Percentiles rank a stretch among this genome's conserved stretches.
phyloP scores from a whole-genome alignment of 768 basidiomycete species.

The Cyathus striatus region DNA sequence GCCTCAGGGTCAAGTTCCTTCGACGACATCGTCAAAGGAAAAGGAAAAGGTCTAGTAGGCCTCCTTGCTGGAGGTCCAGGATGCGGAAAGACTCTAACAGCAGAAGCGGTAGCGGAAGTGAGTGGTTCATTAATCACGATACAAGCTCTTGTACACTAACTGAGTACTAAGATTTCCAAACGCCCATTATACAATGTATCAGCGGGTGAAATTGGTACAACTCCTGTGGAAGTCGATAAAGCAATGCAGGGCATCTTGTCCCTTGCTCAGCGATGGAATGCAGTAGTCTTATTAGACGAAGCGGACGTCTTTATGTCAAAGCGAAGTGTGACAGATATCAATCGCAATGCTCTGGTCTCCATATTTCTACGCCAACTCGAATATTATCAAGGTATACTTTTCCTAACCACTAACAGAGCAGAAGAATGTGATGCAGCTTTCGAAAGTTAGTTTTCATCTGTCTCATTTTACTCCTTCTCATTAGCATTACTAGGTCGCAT shows the following conservation, averaged over 20 bases:
- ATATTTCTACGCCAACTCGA: slow-evolving; percentile 31
- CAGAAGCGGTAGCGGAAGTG: slow-evolving; percentile 21
- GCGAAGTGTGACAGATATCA: slow-evolving; percentile 14
- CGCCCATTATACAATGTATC: slow-evolving; percentile 23
- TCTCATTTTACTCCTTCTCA: background rate
- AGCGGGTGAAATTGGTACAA: slow-evolving; percentile 26
- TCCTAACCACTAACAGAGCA: slow-evolving; percentile 27
- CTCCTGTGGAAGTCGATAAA: slow-evolving; percentile 15
- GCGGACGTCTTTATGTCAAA: slow-evolving; percentile 27
- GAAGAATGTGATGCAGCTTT: slow-evolving; percentile 24
- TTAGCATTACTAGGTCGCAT: background rate
- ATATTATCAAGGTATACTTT: slow-evolving; percentile 30
- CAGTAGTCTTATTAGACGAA: slow-evolving; percentile 29
- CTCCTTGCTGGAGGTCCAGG: slow-evolving; percentile 27
- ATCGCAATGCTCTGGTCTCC: slow-evolving; percentile 26
- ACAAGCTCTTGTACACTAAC: too few species aligned
- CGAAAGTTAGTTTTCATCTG: slow-evolving; percentile 15
- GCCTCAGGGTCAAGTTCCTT: slow-evolving; percentile 8
- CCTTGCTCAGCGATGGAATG: slow-evolving; percentile 25
- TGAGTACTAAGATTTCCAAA: slow-evolving; percentile 14
- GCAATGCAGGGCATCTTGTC: slow-evolving; percentile 15
- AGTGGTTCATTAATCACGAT: too few species aligned
- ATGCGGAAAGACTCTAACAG: slow-evolving; percentile 30
- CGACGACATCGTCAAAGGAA: slow-evolving; percentile 30
- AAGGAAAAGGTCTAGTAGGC: slow-evolving; percentile 11